Conservation (phyloP, 164 flowering plant genomes). For the Amborella trichopoda region DNA sequence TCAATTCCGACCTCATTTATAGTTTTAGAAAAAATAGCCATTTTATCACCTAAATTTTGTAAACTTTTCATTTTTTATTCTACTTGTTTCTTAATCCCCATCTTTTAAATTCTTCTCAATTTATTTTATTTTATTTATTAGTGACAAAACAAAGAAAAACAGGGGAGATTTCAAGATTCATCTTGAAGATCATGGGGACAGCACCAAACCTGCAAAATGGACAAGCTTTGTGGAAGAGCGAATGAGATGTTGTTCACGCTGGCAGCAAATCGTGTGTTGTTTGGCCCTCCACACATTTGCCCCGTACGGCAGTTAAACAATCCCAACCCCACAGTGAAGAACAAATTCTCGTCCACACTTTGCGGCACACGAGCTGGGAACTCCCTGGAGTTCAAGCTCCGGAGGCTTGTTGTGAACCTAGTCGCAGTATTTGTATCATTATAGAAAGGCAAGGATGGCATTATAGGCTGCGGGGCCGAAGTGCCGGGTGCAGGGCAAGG, state of each 20-base stretch:
- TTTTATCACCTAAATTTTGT: too few relatives aligned
- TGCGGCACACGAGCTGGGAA: slow-evolving; percentile 28
- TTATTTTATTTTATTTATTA: too few relatives aligned
- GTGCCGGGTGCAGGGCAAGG: slow-evolving; percentile 13
- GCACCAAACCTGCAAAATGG: slow-evolving; percentile 76
- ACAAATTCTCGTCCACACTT: slow-evolving; percentile 39
- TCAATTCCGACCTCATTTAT: too few relatives aligned
- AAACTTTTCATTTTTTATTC: too few relatives aligned
- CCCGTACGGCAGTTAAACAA: slow-evolving; percentile 43
- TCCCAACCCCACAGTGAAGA: slow-evolving; percentile 77
- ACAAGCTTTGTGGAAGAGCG: slow-evolving; percentile 50
- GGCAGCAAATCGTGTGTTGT: slow-evolving; percentile 79
- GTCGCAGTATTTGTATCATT: slow-evolving; percentile 61
- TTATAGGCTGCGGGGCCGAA: slow-evolving; percentile 28
- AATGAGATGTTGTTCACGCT: slow-evolving; percentile 91
- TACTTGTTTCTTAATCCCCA: too few relatives aligned
- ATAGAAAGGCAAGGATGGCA: slow-evolving; percentile 50
- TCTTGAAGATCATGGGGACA: too few relatives aligned
- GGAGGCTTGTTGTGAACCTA: slow-evolving; percentile 31
- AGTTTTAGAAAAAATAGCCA: too few relatives aligned
- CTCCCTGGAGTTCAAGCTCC: slow-evolving; percentile 12
- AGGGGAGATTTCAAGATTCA: too few relatives aligned
- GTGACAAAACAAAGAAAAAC: too few relatives aligned
- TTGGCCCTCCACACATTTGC: slow-evolving; percentile 71
- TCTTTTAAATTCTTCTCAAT: too few relatives aligned